Base-by-base conservation (phyloP, 2,329 filamentous ascomycete genomes). In the Aspergillus fructus region DNA sequence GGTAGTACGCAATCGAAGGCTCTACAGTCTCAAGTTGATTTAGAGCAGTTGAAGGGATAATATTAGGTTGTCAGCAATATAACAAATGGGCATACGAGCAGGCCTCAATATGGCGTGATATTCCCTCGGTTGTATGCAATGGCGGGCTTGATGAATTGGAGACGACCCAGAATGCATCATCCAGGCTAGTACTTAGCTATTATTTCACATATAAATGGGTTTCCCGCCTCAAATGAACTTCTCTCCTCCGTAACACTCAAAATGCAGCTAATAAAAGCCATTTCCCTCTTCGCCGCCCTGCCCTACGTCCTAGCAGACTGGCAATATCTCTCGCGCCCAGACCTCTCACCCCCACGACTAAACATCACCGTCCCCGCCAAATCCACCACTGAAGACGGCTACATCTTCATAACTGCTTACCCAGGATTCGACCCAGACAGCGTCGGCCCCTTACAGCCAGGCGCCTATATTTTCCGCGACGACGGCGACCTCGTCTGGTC, bases 401-500 rank as follows among this genome's bases (percentile, higher is more conserved):
- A 71, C 48, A 63, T 77, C 21, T 77, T 77, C 45, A 57, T 77
- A 3, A 68, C 74, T 1, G 74, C 72, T 0, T 76, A 71, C 49
- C 59, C 68, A 34, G 64, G 72, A 53, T 65, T 76, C 4, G 11
- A 2, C 12, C 19, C 55, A 1, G 51, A 52, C 37, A 60, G 50
- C 6, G 21, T 49, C 27, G 63, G 66, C 0, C 81, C 82, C 3
- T 74, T 76, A 4, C 82, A 85, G 66, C 74, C 80, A 2, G 81
- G 73, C 0, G 78, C 82, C 0, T 85, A 85, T 64, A 85, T 85
- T 62, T 79, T 84, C 60, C 75, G 76, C 5, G 77, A 83, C 61
- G 69, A 81, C 33, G 83, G 83, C 1, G 81, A 84, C 48, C 72
- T 85, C 0, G 73, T 85, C 19, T 85, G 82, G 82, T 85, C 82